A percentile compares a stretch with the other conserved stretches of the same genome.
Evolutionary conservation across 139 green algal species (phyloP).

Genomic region (Tetratostichococcus sp.): DNA sequence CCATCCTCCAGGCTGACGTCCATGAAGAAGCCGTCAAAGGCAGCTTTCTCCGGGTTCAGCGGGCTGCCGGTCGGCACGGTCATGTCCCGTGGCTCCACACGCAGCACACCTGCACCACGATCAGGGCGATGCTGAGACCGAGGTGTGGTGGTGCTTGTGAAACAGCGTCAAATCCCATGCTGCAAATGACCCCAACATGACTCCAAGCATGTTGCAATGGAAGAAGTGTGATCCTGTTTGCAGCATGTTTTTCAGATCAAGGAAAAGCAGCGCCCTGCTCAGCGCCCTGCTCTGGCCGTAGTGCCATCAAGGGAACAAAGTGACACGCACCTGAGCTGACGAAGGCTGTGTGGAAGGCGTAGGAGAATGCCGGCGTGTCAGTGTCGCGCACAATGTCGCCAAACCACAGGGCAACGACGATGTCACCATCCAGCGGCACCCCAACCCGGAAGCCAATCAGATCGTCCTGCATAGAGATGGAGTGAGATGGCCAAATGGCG

Average conservation of each 20-base stretch:
- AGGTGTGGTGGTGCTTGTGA: no score
- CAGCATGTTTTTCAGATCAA: no score
- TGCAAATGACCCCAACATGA: no score
- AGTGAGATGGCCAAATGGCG: slow-evolving; percentile 21
- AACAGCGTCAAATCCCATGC: no score
- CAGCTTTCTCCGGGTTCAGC: slow-evolving; percentile 11
- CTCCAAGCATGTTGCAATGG: no score
- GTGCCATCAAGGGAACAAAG: not conserved
- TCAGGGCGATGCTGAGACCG: not conserved
- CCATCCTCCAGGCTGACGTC: slow-evolving; percentile 28
- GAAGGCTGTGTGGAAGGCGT: slow-evolving; percentile 44
- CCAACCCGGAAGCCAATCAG: slow-evolving; percentile 16
- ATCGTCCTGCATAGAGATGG: slow-evolving; percentile 34
- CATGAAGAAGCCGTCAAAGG: slow-evolving; percentile 45
- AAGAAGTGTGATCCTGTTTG: no score
- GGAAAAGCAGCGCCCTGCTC: no score
- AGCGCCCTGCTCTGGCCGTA: no score
- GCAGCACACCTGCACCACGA: not conserved
- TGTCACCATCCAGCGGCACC: slow-evolving; percentile 21
- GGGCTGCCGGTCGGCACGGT: slow-evolving; percentile 11
- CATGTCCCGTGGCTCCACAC: slow-evolving; percentile 10
- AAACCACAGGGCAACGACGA: slow-evolving; percentile 44
- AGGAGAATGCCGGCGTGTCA: slow-evolving; percentile 31
- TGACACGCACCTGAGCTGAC: not conserved
- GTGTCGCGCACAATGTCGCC: slow-evolving; percentile 28